phyloP scores from a whole-genome alignment of 2,329 filamentous ascomycete genomes.

The Cephalotrichum gorgonifer region DNA sequence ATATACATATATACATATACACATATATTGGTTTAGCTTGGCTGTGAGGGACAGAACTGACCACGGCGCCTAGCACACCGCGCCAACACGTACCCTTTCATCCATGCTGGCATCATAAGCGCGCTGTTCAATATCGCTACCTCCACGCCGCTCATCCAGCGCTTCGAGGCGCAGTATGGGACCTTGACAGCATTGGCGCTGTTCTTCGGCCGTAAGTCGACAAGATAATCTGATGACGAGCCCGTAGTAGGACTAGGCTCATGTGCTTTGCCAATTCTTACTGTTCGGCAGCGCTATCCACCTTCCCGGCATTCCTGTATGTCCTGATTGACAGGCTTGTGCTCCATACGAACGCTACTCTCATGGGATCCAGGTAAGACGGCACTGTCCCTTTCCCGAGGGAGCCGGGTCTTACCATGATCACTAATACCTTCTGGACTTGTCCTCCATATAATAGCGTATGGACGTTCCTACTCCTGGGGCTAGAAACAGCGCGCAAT shows the following conservation, averaged over 20 bases:
- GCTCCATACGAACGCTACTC: conserved; percentile 57
- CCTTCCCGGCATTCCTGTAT: conserved; percentile 74
- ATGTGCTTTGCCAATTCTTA: conserved; percentile 3
- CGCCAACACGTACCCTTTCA: conserved; percentile 82
- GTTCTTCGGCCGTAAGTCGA: conserved; percentile 76
- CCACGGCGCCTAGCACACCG: conserved; percentile 63
- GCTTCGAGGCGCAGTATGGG: conserved; percentile 87
- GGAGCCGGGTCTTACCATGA: neutral
- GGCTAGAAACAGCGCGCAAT: conserved; percentile 76
- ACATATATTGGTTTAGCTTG: neutral
- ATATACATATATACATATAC: no score
- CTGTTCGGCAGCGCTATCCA: conserved; percentile 53
- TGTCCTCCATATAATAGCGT: conserved; percentile 48
- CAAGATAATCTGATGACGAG: neutral
- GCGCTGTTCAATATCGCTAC: conserved; percentile 69
- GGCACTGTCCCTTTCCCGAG: neutral
- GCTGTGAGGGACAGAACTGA: neutral
- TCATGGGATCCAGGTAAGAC: conserved; percentile 72
- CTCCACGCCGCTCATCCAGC: conserved; percentile 77
- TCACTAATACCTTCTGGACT: neutral
- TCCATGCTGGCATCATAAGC: conserved; percentile 76
- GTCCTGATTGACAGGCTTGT: conserved; percentile 67
- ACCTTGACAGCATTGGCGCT: conserved; percentile 79
- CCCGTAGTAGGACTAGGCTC: conserved; percentile 8
- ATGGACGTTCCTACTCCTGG: conserved; percentile 85